These are phyloP conservation scores for Paramecium pentaurelia DNA, from an alignment of 73 alveolate genomes.

Conservation along the genomic window DNA sequence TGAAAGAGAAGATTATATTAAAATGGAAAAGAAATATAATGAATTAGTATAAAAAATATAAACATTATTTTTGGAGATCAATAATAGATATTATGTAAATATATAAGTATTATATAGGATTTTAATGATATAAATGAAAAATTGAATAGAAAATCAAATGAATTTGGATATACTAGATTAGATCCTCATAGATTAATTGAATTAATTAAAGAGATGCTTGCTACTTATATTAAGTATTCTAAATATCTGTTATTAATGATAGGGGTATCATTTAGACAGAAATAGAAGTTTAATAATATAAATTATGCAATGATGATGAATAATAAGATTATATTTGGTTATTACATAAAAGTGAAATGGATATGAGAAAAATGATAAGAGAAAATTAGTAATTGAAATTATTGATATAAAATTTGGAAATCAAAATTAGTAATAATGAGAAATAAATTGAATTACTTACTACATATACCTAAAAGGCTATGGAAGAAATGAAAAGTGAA, in stretches of 20 bases:
- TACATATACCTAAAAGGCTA: neutral
- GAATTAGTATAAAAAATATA: neutral
- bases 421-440: neutral
- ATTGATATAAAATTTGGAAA: neutral
- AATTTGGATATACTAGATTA: neutral
- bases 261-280: slow-evolving; percentile 39
- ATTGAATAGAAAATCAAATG: slow-evolving; percentile 26
- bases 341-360: slow-evolving; percentile 15
- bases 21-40: neutral
- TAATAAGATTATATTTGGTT: slow-evolving; percentile 22
- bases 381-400: slow-evolving; percentile 4
- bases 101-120: neutral
- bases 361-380: slow-evolving; percentile 6
- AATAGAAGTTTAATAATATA: neutral
- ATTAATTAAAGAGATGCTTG: neutral
- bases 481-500: slow-evolving; percentile 38
- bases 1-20: neutral
- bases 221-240: neutral
- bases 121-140: slow-evolving; percentile 15
- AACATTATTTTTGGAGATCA: neutral
- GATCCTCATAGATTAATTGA: slow-evolving; percentile 2
- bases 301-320: neutral
- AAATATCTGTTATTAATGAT: neutral
- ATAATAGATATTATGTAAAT: slow-evolving; percentile 16
- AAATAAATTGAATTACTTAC: slow-evolving; percentile 35